Evolutionary conservation across 768 basidiomycete genomes (phyloP).

Genomic region (Favolaschia claudopus): DNA sequence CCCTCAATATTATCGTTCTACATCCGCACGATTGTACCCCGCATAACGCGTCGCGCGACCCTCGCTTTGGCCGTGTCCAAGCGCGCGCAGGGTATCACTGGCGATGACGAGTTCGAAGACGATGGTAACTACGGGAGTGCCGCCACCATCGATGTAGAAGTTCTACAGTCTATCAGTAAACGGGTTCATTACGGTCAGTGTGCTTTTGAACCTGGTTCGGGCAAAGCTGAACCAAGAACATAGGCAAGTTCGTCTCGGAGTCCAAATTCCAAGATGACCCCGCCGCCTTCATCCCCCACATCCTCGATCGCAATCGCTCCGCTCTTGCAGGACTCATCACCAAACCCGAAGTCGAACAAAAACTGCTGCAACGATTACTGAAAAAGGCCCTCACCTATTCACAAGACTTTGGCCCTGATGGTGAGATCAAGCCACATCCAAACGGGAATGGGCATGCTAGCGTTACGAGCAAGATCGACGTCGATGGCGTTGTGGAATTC

Average conservation of each 20-base stretch:
- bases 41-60: slow-evolving; percentile 81
- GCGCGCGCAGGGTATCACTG: slow-evolving; percentile 69
- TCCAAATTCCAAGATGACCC: slow-evolving; percentile 93
- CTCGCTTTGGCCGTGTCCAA: slow-evolving; percentile 69
- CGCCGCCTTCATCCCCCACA: slow-evolving; percentile 90
- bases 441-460: slow-evolving; percentile 40
- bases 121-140: slow-evolving; percentile 99
- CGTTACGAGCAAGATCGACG: slow-evolving; percentile 81
- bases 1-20: slow-evolving; percentile 89
- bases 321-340: slow-evolving; percentile 90
- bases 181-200: slow-evolving; percentile 94
- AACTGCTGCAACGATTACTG: slow-evolving; percentile 79
- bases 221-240: neutral
- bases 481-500: slow-evolving; percentile 90
- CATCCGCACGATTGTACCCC: slow-evolving; percentile 84
- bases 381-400: slow-evolving; percentile 87
- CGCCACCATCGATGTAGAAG: slow-evolving; percentile 93
- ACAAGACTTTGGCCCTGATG: slow-evolving; percentile 81
- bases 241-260: slow-evolving; percentile 99
- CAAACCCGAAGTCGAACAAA: slow-evolving; percentile 95
- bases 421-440: slow-evolving; percentile 47
- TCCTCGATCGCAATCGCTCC: slow-evolving; percentile 76
- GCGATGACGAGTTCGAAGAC: slow-evolving; percentile 80
- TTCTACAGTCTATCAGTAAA: slow-evolving; percentile 97
- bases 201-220: neutral